A percentile compares a stretch with the other conserved stretches of the same genome.
phyloP scores from a whole-genome alignment of 2,329 filamentous ascomycete genomes.

The Hypoxylon sp. region DNA sequence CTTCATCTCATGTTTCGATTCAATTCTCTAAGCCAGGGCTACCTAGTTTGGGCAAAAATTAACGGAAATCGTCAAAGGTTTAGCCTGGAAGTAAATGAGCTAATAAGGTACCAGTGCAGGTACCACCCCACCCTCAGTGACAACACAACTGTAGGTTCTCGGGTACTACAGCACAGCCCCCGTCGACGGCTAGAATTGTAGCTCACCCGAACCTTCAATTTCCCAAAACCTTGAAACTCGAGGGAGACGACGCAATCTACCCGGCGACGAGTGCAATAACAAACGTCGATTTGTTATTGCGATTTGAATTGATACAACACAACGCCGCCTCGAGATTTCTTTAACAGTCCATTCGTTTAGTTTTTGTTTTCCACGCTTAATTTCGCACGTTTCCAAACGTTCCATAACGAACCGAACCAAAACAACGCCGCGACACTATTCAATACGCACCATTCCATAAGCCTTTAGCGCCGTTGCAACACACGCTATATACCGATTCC shows the following conservation, averaged over 20 bases:
- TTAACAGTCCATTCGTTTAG: slow-evolving; percentile 38
- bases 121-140: slow-evolving; percentile 38
- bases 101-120: slow-evolving; percentile 43
- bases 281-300: slow-evolving; percentile 24
- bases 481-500: slow-evolving; percentile 27
- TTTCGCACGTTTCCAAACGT: slow-evolving; percentile 12
- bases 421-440: slow-evolving; percentile 32
- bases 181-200: slow-evolving; percentile 20
- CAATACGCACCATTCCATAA: slow-evolving; percentile 4
- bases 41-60: slow-evolving; percentile 39
- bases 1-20: slow-evolving; percentile 35
- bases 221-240: slow-evolving; percentile 36
- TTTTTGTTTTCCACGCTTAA: slow-evolving; percentile 25
- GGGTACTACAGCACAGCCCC: slow-evolving; percentile 27
- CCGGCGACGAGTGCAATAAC: slow-evolving; percentile 24
- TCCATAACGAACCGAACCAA: slow-evolving; percentile 13
- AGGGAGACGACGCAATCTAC: slow-evolving; percentile 28
- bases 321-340: slow-evolving; percentile 13
- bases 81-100: slow-evolving; percentile 23
- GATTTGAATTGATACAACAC: slow-evolving; percentile 20
- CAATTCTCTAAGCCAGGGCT: slow-evolving; percentile 23
- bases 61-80: slow-evolving; percentile 29
- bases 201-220: slow-evolving; percentile 33
- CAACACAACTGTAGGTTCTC: slow-evolving; percentile 34
- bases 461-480: slow-evolving; percentile 6